Evolutionary conservation across 331 rosid genomes (phyloP).

Genomic region (Telfairia occidentalis): DNA sequence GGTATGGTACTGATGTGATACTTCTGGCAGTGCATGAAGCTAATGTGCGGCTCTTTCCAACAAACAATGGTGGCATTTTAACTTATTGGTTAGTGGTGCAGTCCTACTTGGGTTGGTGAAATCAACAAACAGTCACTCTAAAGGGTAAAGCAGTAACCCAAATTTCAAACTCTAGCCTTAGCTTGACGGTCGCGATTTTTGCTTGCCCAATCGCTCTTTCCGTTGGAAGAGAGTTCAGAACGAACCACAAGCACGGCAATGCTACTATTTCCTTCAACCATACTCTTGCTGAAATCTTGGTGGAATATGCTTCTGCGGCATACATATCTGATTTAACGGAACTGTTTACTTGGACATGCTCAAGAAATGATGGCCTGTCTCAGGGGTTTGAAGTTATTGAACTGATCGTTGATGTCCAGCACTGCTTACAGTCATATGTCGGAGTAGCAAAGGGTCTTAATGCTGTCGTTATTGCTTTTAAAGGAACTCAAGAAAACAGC

Average conservation of each 20-base stretch:
- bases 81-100: neutral
- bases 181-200: constrained; percentile 29
- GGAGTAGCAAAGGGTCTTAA: constrained; percentile 74
- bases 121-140: neutral
- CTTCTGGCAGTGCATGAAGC: neutral
- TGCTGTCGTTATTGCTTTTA: constrained; percentile 79
- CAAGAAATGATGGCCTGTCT: constrained; percentile 58
- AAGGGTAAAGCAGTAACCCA: neutral
- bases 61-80: neutral
- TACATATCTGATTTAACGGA: constrained; percentile 74
- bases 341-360: constrained; percentile 84
- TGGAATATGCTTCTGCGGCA: constrained; percentile 84
- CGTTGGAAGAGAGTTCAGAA: constrained; percentile 49
- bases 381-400: constrained; percentile 94
- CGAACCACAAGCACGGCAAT: constrained; percentile 27
- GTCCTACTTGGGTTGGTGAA: neutral
- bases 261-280: constrained; percentile 39
- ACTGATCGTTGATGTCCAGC: constrained; percentile 78
- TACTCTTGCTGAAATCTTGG: constrained; percentile 62
- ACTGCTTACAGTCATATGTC: constrained; percentile 95
- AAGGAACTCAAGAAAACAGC: constrained; percentile 95
- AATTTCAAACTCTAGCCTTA: neutral
- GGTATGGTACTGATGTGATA: neutral
- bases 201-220: constrained; percentile 34
- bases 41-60: neutral